Evolutionary conservation across 106 monocot genomes (phyloP).

Genomic region (Dendrobium huoshanense): DNA sequence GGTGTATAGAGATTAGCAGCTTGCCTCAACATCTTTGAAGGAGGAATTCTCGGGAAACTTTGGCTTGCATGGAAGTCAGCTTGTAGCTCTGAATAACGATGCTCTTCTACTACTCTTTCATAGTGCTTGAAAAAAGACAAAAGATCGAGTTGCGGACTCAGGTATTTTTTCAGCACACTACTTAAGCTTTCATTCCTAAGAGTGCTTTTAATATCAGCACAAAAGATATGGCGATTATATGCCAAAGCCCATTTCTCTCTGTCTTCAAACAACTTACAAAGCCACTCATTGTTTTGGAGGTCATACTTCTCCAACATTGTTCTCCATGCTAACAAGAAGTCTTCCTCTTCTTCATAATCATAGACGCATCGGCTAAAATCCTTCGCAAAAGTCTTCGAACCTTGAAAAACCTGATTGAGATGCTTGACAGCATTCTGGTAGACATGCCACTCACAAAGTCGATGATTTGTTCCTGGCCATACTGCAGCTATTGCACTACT

Average conservation of each 20-base stretch:
- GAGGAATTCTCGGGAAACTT: constrained; percentile 47
- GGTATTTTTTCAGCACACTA: constrained; percentile 29
- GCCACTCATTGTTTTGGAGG: constrained; percentile 36
- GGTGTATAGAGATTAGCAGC: constrained; percentile 51
- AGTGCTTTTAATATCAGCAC: constrained; percentile 36
- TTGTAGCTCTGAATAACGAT: constrained; percentile 41
- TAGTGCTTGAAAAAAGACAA: constrained; percentile 43
- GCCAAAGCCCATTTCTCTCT: constrained; percentile 35
- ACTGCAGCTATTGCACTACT: constrained; percentile 21
- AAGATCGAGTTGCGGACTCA: constrained; percentile 44
- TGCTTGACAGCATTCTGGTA: constrained; percentile 45
- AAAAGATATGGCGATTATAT: constrained; percentile 36
- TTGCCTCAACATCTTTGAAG: constrained; percentile 43
- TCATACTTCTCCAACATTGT: constrained; percentile 48
- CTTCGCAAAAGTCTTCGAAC: constrained; percentile 50
- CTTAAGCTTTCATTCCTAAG: constrained; percentile 35
- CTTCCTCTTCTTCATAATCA: constrained; percentile 46
- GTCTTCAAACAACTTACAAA: constrained; percentile 34
- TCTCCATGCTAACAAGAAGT: constrained; percentile 42
- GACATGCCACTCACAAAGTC: constrained; percentile 45
- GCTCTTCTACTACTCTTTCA: constrained; percentile 38
- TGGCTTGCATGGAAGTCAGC: constrained; percentile 54
- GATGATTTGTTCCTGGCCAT: constrained; percentile 32
- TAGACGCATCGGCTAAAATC: constrained; percentile 44
- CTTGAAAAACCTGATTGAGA: constrained; percentile 41